phyloP scores from a whole-genome alignment of 2,329 filamentous ascomycete species.

The Colletotrichum liriopes region DNA sequence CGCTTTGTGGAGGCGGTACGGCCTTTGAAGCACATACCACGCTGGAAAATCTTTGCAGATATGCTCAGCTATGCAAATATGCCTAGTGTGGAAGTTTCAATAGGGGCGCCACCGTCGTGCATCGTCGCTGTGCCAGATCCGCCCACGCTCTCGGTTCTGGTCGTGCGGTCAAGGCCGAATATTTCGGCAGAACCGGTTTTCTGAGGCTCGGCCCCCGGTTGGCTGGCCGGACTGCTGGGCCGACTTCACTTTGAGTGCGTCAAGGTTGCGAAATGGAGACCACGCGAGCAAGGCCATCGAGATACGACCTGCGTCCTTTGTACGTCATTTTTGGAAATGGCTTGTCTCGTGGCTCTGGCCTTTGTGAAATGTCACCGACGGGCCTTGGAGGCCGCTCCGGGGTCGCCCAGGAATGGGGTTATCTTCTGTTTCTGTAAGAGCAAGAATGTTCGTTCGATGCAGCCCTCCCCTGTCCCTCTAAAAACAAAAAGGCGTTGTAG shows the following conservation, averaged over 20 bases:
- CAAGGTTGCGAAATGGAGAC: conserved; percentile 1
- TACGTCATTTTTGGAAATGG: conserved; percentile 32
- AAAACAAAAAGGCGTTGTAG: conserved; percentile 12
- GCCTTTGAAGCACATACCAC: conserved; percentile 24
- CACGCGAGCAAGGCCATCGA: conserved; percentile 6
- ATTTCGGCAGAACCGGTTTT: conserved; percentile 31
- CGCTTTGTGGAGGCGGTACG: conserved; percentile 26
- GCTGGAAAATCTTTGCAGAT: conserved; percentile 22
- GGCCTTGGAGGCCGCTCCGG: conserved; percentile 16
- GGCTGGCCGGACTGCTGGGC: conserved; percentile 33
- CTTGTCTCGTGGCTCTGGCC: conserved; percentile 19
- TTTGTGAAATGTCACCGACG: not conserved
- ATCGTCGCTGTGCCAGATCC: conserved; percentile 25
- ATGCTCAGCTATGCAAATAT: conserved; percentile 14
- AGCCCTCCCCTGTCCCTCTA: not conserved
- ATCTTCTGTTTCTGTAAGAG: conserved; percentile 15
- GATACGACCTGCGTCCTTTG: conserved; percentile 8
- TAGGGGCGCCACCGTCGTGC: conserved; percentile 5
- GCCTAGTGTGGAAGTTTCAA: conserved; percentile 1
- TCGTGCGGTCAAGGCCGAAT: conserved; percentile 26
- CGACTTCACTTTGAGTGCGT: conserved; percentile 12
- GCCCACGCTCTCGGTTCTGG: conserved; percentile 13
- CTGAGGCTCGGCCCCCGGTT: conserved; percentile 25
- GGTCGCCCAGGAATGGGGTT: conserved; percentile 30
- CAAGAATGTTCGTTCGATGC: conserved; percentile 19